Conservation (phyloP, 352 stramenopile species). For the Blastocystis sp. region DNA sequence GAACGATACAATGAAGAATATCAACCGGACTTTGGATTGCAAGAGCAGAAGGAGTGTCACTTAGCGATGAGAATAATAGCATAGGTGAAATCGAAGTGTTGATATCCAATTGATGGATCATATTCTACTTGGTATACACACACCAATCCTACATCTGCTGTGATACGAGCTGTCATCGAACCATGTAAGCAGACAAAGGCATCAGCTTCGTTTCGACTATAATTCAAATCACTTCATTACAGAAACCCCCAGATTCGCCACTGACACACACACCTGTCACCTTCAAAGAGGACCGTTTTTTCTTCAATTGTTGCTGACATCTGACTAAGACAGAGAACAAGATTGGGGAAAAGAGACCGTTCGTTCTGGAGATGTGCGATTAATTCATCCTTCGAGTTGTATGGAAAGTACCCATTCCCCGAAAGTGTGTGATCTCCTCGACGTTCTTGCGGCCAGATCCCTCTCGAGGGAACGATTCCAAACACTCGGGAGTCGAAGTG, state of each 20-base stretch:
- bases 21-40: slow-evolving; percentile 12
- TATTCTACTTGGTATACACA: not conserved
- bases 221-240: not conserved
- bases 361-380: slow-evolving; percentile 2
- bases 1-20: not conserved
- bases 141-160: not conserved
- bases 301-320: slow-evolving; percentile 24
- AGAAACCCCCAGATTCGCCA: slow-evolving; percentile 34
- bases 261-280: slow-evolving; percentile 44
- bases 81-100: not conserved
- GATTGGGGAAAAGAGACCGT: not conserved
- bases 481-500: not conserved
- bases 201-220: not conserved
- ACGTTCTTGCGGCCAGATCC: not conserved
- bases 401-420: not conserved
- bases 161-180: not conserved
- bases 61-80: too few relatives aligned
- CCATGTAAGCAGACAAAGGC: slow-evolving; percentile 32
- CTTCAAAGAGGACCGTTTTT: slow-evolving; percentile 47
- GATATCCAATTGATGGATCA: slow-evolving; percentile 24
- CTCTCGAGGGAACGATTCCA: not conserved
- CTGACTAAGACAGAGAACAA: not conserved
- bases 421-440: not conserved
- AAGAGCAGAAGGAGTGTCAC: not conserved
- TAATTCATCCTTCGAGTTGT: not conserved